phyloP scores from a whole-genome alignment of 345 rosid species.

The Laguncularia racemosa region DNA sequence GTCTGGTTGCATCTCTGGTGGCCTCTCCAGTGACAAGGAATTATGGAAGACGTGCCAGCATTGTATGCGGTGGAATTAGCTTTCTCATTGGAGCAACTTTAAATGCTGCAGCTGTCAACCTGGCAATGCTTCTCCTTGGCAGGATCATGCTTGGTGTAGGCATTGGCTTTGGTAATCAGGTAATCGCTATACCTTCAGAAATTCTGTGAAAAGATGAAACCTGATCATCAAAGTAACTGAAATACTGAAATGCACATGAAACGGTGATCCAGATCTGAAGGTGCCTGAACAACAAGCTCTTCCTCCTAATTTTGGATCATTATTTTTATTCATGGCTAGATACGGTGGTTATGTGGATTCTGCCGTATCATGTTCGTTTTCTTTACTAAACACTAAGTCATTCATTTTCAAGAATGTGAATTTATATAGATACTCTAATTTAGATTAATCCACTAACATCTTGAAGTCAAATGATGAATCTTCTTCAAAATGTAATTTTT shows the following conservation, averaged over 20 bases:
- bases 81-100: conserved; percentile 65
- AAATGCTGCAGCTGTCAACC: conserved; percentile 61
- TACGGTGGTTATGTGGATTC: too few relatives aligned
- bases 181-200: conserved; percentile 4
- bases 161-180: conserved; percentile 98
- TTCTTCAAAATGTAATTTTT: too few relatives aligned
- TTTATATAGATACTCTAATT: too few relatives aligned
- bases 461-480: too few relatives aligned
- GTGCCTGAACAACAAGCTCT: too few relatives aligned
- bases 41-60: conserved; percentile 77
- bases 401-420: too few relatives aligned
- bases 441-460: too few relatives aligned
- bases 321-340: too few relatives aligned
- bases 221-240: neutral
- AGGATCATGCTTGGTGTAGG: conserved; percentile 88
- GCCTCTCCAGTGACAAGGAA: conserved; percentile 74
- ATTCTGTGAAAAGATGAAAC: neutral
- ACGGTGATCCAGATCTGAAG: too few relatives aligned
- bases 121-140: conserved; percentile 76
- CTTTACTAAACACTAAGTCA: too few relatives aligned
- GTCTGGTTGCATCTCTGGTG: conserved; percentile 66
- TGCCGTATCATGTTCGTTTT: too few relatives aligned
- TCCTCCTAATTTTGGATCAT: too few relatives aligned
- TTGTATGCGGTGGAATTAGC: conserved; percentile 76
- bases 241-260: neutral